Percentiles rank a stretch among this genome's conserved stretches.
Evolutionary conservation across 1,284 basidiomycete genomes (phyloP).

Genomic region (Paramarasmius palmivorus): DNA sequence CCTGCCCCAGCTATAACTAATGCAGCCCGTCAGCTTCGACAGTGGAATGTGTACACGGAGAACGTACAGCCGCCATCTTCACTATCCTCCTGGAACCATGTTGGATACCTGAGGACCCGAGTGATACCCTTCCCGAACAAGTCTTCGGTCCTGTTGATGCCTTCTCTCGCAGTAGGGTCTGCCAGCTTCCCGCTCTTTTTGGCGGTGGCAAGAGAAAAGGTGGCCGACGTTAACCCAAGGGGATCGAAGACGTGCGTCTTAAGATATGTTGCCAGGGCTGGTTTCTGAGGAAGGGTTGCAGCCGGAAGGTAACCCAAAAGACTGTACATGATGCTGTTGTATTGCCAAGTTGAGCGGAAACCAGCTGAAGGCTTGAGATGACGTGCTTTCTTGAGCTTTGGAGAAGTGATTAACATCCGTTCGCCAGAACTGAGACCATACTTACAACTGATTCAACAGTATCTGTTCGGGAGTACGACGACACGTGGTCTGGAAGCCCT

Average conservation of each 20-base stretch:
- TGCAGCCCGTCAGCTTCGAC: background rate
- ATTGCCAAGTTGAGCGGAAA: too few relatives aligned
- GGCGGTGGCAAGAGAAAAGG: slow-evolving; percentile 25
- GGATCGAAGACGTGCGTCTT: slow-evolving; percentile 21
- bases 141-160: slow-evolving; percentile 11
- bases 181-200: slow-evolving; percentile 22
- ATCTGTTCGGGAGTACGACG: slow-evolving; percentile 20
- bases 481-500: slow-evolving; percentile 24
- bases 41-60: background rate
- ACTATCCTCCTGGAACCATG: slow-evolving; percentile 2
- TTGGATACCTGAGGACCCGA: slow-evolving; percentile 3
- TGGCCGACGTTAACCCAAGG: too few relatives aligned
- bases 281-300: slow-evolving; percentile 6
- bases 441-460: slow-evolving; percentile 17
- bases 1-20: slow-evolving; percentile 15
- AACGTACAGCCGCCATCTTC: slow-evolving; percentile 17
- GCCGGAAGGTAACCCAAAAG: slow-evolving; percentile 20
- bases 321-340: slow-evolving; percentile 22
- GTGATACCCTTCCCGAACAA: slow-evolving; percentile 12
- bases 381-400: background rate
- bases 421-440: background rate
- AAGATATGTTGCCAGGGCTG: slow-evolving; percentile 17
- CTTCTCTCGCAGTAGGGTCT: slow-evolving; percentile 19
- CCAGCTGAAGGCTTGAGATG: slow-evolving; percentile 21
- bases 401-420: background rate